Evolutionary conservation across 768 basidiomycete genomes (phyloP), one percentile per base, ranked within the genome.

Genomic region (Phlegmacium glaucopus): DNA sequence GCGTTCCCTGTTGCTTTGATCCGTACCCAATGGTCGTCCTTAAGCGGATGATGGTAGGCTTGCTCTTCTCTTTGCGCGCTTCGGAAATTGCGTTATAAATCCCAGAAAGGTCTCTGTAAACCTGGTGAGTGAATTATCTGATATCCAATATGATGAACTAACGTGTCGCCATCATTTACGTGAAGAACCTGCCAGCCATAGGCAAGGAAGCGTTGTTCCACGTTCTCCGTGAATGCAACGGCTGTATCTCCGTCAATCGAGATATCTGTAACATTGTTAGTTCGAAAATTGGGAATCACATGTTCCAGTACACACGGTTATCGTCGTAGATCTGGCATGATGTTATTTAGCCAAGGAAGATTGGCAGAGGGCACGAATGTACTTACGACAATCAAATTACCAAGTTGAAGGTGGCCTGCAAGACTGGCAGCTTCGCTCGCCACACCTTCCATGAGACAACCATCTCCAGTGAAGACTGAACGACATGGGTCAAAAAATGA

Each of bases 391-490:
- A 97, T 85, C 59, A 97, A 76, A 70, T 94, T 96, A 47, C 90
- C 93, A 35, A 97, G 80, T 65, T 93, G 85, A 59, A 96, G 78
- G 71, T 97, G 94, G 52, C 94, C 94, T 51, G 92, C 94, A 53
- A 96, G 78, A 59, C 88, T 91, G 50, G 88, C 87, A 34, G 94
- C 92, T 67, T 97, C 94, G 53, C 80, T 78, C n/a, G 93, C 79
- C 55, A 97, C 85, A 76, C 94, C 94, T 69, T 97, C 94, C 88
- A 94, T 94, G 45, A 97, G 77, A 71, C 94, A 97, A 39, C 94
- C 94, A 69, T 97, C 94, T 59, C 94, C 94, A 50, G 81, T 77
- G 74, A 96, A 95, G 43, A 87, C 90, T 90, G 51, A 15, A 43
- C 41, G 47, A 45, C 7, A 49, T 40, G 16, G 42, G 49, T 42